Conservation (phyloP, 139 green algal genomes). For the Protoeuglena noctilucae region DNA sequence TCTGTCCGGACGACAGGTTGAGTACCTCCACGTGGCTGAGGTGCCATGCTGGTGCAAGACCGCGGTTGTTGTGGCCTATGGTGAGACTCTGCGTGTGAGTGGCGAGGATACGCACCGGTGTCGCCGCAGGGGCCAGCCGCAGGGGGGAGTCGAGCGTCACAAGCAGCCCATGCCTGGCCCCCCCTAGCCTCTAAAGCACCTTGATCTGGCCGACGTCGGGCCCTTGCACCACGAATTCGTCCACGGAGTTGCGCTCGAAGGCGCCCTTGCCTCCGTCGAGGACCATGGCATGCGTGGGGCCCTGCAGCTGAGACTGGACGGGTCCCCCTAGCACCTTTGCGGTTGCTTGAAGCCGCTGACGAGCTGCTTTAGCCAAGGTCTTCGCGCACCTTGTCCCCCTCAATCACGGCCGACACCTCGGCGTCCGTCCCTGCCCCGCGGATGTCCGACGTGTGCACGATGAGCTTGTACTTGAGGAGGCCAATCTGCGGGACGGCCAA, state of each 20-base stretch:
- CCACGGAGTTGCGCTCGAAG: conserved; percentile 22
- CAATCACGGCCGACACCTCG: not conserved
- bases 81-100: conserved; percentile 12
- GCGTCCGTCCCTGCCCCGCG: not conserved
- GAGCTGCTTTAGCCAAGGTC: too few relatives aligned
- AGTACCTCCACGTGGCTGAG: conserved; percentile 30
- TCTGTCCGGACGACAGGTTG: not conserved
- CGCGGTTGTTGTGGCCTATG: conserved; percentile 10
- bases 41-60: conserved; percentile 24
- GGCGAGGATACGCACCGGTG: conserved; percentile 31
- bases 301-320: conserved; percentile 20
- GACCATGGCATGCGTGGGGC: not conserved
- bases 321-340: conserved; percentile 15
- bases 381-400: not conserved
- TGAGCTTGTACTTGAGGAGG: not conserved
- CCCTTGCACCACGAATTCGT: conserved; percentile 21
- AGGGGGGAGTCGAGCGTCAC: conserved; percentile 22
- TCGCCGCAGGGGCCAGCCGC: conserved; percentile 19
- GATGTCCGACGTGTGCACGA: not conserved
- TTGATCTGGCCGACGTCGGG: conserved; percentile 25
- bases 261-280: not conserved
- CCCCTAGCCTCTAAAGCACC: not conserved
- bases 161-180: conserved; percentile 17
- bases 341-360: too few relatives aligned
- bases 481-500: not conserved